Conservation (phyloP, 352 stramenopile genomes). For the Globisporangium cylindrosporum region DNA sequence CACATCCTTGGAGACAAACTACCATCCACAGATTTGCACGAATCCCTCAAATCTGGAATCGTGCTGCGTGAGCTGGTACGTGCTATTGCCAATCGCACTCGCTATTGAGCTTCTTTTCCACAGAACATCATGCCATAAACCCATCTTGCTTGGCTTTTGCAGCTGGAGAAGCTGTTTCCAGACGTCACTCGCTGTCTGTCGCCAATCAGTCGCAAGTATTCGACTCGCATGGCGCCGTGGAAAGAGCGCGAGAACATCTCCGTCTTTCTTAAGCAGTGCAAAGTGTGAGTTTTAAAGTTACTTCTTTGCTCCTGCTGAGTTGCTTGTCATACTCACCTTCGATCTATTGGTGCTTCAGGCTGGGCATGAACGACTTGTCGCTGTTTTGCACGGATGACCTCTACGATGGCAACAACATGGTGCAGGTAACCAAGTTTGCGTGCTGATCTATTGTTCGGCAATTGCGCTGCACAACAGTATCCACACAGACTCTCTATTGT, state of each 20-base stretch:
- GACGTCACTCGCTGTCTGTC: conserved; percentile 44
- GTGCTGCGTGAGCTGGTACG: conserved; percentile 67
- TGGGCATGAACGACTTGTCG: conserved; percentile 82
- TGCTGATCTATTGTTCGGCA: background rate
- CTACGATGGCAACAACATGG: conserved; percentile 85
- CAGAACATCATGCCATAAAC: background rate
- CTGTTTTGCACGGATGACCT: conserved; percentile 84
- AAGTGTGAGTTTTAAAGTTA: conserved; percentile 41
- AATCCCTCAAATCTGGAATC: conserved; percentile 69
- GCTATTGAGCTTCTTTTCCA: background rate
- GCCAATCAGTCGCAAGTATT: conserved; percentile 78
- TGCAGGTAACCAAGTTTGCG: conserved; percentile 34
- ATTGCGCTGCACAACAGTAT: background rate
- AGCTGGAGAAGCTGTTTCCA: conserved; percentile 63
- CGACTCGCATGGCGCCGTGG: conserved; percentile 68
- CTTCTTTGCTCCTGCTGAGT: background rate
- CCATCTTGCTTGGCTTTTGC: background rate
- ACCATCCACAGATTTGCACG: conserved; percentile 49
- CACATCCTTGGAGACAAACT: conserved; percentile 59
- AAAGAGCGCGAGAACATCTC: conserved; percentile 86
- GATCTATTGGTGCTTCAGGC: conserved; percentile 21
- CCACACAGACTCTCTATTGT: background rate
- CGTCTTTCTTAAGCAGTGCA: conserved; percentile 79
- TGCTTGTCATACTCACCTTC: background rate
- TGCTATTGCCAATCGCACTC: background rate